These are phyloP conservation scores for Aspergillus affinis DNA, from an alignment of 495 filamentous ascomycete genomes.

Conservation along the genomic window DNA sequence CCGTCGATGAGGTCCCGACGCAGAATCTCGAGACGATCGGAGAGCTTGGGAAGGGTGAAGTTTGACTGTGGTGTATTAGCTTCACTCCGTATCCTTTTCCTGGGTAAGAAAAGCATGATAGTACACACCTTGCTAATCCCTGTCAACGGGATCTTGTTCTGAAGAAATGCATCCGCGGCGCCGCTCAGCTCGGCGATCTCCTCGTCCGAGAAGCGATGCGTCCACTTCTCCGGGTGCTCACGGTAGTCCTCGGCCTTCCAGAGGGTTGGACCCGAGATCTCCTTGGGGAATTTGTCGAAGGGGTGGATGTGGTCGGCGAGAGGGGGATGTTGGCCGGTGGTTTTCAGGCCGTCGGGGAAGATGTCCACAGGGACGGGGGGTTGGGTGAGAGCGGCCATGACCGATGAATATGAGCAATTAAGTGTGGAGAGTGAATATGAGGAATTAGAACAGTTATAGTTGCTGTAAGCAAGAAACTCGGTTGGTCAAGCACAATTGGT, in stretches of 20 bases:
- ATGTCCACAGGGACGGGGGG: constrained; percentile 32
- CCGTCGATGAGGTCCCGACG: constrained; percentile 75
- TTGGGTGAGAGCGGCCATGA: constrained; percentile 42
- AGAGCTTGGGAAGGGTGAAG: constrained; percentile 64
- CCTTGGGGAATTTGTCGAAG: constrained; percentile 71
- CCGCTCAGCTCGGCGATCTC: constrained; percentile 69
- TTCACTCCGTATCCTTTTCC: not conserved
- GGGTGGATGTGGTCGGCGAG: constrained; percentile 63
- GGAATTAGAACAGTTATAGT: not conserved
- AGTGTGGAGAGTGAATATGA: not conserved
- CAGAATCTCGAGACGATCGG: constrained; percentile 52
- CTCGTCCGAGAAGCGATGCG: constrained; percentile 62
- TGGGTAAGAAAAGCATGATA: not conserved
- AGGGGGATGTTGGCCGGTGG: constrained; percentile 79
- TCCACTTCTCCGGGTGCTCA: constrained; percentile 71
- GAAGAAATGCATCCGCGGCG: constrained; percentile 68
- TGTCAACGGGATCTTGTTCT: constrained; percentile 60
- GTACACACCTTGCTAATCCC: constrained; percentile 65
- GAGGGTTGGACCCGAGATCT: constrained; percentile 72
- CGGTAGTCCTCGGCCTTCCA: constrained; percentile 75
- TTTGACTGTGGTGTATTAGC: constrained; percentile 24
- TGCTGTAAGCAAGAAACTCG: not conserved
- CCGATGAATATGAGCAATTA: not conserved
- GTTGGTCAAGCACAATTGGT: not conserved
- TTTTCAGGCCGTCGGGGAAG: constrained; percentile 62